A percentile compares a stretch with the other conserved stretches of the same genome.
Conservation (phyloP, 768 basidiomycete genomes). For the Lentinus tigrinus region DNA sequence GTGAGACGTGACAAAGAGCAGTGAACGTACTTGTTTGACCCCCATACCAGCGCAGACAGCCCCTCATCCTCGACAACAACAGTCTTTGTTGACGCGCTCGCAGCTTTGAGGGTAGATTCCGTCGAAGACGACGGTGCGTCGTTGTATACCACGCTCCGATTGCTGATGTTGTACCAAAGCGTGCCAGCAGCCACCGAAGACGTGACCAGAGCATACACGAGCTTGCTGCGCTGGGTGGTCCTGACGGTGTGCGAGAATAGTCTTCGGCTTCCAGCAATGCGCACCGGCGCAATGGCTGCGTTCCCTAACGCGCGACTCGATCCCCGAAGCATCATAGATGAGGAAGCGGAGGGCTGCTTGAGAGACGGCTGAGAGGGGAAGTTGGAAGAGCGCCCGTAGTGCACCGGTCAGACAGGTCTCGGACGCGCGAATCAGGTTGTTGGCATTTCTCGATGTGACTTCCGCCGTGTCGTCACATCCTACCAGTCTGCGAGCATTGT, state of each 20-base stretch:
- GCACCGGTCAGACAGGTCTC: too few relatives aligned
- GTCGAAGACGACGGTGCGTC: conserved; percentile 27
- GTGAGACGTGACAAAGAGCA: conserved; percentile 34
- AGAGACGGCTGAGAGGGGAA: not conserved
- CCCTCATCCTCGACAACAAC: conserved; percentile 19
- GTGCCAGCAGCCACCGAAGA: conserved; percentile 36
- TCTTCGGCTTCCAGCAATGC: not conserved
- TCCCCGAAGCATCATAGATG: conserved; percentile 4
- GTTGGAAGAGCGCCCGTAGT: too few relatives aligned
- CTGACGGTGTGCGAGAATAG: not conserved
- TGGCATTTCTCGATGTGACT: too few relatives aligned
- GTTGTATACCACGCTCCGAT: conserved; percentile 30
- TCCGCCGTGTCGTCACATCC: too few relatives aligned
- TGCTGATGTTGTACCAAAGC: conserved; percentile 38
- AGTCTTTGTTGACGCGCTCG: not conserved
- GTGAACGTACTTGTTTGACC: conserved; percentile 71
- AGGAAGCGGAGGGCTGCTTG: too few relatives aligned
- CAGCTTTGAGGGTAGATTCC: not conserved
- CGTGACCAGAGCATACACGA: conserved; percentile 21
- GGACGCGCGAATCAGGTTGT: too few relatives aligned
- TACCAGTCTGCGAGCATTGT: too few relatives aligned
- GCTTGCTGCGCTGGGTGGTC: not conserved
- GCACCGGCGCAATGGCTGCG: not conserved
- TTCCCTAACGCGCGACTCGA: not conserved
- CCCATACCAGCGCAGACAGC: conserved; percentile 65